Percentiles rank a stretch among this genome's conserved stretches.
These are phyloP conservation scores for Penicillium parvum DNA, from an alignment of 495 filamentous ascomycete species.

Conservation along the genomic window DNA sequence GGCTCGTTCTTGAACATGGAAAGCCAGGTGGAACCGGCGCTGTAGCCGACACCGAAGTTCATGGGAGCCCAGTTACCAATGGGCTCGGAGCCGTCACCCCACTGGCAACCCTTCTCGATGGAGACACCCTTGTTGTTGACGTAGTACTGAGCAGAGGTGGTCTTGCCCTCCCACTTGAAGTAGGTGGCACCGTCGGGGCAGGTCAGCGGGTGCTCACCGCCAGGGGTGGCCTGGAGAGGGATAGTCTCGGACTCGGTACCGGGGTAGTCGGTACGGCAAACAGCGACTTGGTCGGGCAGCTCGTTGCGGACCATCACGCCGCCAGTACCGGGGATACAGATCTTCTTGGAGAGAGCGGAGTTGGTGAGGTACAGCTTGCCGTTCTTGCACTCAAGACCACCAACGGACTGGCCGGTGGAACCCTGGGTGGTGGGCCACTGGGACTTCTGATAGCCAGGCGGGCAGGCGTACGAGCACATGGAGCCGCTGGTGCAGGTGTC, in stretches of 20 bases:
- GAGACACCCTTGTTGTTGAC: slow-evolving; percentile 74
- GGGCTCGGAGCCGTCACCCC: slow-evolving; percentile 58
- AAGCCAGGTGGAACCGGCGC: slow-evolving; percentile 64
- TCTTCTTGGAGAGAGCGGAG: slow-evolving; percentile 51
- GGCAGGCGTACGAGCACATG: slow-evolving; percentile 94
- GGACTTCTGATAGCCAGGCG: slow-evolving; percentile 83
- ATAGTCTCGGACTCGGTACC: slow-evolving; percentile 81
- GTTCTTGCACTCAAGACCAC: slow-evolving; percentile 73
- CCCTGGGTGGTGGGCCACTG: slow-evolving; percentile 89
- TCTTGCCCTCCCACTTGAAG: slow-evolving; percentile 69
- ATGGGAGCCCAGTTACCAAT: slow-evolving; percentile 88
- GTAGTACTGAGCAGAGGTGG: slow-evolving; percentile 94
- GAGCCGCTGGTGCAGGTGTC: slow-evolving; percentile 53
- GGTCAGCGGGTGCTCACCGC: slow-evolving; percentile 57
- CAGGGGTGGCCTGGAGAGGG: slow-evolving; percentile 58
- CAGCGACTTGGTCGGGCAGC: slow-evolving; percentile 56
- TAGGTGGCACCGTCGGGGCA: slow-evolving; percentile 65
- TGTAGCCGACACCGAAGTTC: slow-evolving; percentile 78
- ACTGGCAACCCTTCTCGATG: slow-evolving; percentile 69
- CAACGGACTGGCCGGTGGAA: slow-evolving; percentile 75
- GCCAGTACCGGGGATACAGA: slow-evolving; percentile 72
- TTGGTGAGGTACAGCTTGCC: slow-evolving; percentile 80
- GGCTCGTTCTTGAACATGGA: slow-evolving; percentile 75
- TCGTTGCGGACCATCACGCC: slow-evolving; percentile 72
- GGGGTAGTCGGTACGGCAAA: slow-evolving; percentile 97